Conservation (phyloP, 129 eudicot species). For the Cynara cardunculus region DNA sequence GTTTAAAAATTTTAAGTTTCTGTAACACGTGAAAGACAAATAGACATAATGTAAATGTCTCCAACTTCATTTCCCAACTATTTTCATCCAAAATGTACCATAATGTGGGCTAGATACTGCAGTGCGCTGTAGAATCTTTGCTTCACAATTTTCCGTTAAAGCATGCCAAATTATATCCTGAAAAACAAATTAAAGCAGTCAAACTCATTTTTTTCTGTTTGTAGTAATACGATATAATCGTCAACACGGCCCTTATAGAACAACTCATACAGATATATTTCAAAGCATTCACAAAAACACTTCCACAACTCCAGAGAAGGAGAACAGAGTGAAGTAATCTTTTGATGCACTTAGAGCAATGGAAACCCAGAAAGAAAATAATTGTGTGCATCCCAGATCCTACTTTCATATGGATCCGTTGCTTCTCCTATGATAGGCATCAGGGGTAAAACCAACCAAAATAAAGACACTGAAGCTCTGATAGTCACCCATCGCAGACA, state of each 20-base stretch:
- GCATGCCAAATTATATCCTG: constrained; percentile 81
- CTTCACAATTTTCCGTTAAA: constrained; percentile 53
- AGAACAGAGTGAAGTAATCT: no score
- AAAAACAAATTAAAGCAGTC: background rate
- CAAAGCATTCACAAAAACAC: background rate
- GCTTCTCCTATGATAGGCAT: no score
- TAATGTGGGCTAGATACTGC: constrained; percentile 50
- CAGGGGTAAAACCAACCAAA: no score
- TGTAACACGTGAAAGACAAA: background rate
- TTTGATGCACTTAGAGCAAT: no score
- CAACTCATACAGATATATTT: no score
- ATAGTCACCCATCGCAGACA: no score
- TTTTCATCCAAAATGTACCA: constrained; percentile 43
- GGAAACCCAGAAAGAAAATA: no score
- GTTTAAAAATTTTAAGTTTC: background rate
- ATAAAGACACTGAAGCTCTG: no score
- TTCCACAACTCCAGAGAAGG: no score
- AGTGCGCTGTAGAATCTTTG: constrained; percentile 59
- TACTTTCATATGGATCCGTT: no score
- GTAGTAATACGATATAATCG: background rate
- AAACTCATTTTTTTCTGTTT: background rate
- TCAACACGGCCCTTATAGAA: no score
- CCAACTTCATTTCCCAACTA: background rate
- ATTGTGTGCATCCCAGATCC: no score
- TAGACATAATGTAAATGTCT: background rate